Percentiles rank a stretch among this genome's conserved stretches.
These are phyloP conservation scores for Malassezia dermatis DNA, from an alignment of 1,284 basidiomycete genomes.

Conservation along the genomic window DNA sequence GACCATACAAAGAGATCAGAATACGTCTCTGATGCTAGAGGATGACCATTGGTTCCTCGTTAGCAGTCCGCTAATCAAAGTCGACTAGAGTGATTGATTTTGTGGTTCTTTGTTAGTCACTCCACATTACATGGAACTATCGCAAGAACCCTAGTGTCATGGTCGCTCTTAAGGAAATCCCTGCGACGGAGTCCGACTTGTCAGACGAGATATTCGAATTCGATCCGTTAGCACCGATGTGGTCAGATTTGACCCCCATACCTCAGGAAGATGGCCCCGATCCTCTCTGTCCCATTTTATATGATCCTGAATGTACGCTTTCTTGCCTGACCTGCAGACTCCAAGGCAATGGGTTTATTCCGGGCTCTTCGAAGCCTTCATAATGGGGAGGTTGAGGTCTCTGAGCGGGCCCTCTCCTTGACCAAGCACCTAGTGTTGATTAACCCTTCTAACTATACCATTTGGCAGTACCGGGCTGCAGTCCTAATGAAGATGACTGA, in stretches of 20 bases:
- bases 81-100: background rate
- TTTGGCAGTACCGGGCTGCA: conserved; percentile 39
- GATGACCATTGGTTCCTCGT: too few species aligned
- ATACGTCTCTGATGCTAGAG: too few species aligned
- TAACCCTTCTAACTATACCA: conserved; percentile 35
- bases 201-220: conserved; percentile 11
- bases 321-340: conserved; percentile 18
- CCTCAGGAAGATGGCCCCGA: conserved; percentile 31
- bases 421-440: conserved; percentile 32
- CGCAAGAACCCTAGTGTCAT: background rate
- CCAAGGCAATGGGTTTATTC: conserved; percentile 38
- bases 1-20: too few species aligned
- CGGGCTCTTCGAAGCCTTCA: conserved; percentile 23
- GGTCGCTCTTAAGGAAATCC: conserved; percentile 7
- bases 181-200: background rate
- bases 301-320: conserved; percentile 26
- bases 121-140: conserved; percentile 3
- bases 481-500: conserved; percentile 23
- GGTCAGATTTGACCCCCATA: conserved; percentile 32
- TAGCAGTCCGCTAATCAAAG: background rate
- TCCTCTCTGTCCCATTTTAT: conserved; percentile 42
- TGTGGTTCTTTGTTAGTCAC: conserved; percentile 4
- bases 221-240: conserved; percentile 21
- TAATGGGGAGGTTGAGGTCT: conserved; percentile 20
- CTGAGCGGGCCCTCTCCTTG: conserved; percentile 27